A percentile compares a stretch with the other conserved stretches of the same genome.
These are phyloP conservation scores for Dendrocalamus sinicus DNA, from an alignment of 176 grass and related monocot species.

Conservation along the genomic window DNA sequence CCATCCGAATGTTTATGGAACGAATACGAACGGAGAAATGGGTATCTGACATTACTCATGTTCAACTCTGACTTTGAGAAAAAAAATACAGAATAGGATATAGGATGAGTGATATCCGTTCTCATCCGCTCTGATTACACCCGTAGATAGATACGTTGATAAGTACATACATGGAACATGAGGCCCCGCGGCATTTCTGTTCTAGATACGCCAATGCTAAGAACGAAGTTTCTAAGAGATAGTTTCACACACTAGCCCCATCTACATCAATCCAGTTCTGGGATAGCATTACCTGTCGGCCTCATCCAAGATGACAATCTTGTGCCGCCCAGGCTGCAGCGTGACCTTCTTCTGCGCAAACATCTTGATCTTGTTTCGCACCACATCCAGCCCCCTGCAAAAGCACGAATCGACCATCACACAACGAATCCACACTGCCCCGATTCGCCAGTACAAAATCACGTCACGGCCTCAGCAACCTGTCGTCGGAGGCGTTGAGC, in stretches of 20 bases:
- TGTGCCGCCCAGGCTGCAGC: slow-evolving; percentile 77
- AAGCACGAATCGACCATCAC: slow-evolving; percentile 22
- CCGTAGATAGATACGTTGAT: too few relatives aligned
- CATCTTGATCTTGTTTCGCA: slow-evolving; percentile 99
- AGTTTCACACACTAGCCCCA: background rate
- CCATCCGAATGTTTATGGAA: too few relatives aligned
- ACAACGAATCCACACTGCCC: background rate
- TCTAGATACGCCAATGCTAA: too few relatives aligned
- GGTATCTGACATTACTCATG: too few relatives aligned
- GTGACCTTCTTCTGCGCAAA: slow-evolving; percentile 99
- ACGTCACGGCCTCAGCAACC: slow-evolving; percentile 44
- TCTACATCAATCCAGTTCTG: background rate
- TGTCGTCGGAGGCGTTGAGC: slow-evolving; percentile 95
- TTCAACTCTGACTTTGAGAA: too few relatives aligned
- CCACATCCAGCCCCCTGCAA: slow-evolving; percentile 88
- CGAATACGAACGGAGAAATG: too few relatives aligned
- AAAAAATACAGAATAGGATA: too few relatives aligned
- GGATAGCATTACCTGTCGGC: slow-evolving; percentile 77
- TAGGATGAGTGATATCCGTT: too few relatives aligned
- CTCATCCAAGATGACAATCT: slow-evolving; percentile 93
- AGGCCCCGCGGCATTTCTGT: too few relatives aligned
- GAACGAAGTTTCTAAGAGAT: background rate
- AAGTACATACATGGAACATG: too few relatives aligned
- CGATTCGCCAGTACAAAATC: background rate
- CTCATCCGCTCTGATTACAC: too few relatives aligned